phyloP scores from a whole-genome alignment of 1,284 basidiomycete species.

The Microbotryum violaceum region DNA sequence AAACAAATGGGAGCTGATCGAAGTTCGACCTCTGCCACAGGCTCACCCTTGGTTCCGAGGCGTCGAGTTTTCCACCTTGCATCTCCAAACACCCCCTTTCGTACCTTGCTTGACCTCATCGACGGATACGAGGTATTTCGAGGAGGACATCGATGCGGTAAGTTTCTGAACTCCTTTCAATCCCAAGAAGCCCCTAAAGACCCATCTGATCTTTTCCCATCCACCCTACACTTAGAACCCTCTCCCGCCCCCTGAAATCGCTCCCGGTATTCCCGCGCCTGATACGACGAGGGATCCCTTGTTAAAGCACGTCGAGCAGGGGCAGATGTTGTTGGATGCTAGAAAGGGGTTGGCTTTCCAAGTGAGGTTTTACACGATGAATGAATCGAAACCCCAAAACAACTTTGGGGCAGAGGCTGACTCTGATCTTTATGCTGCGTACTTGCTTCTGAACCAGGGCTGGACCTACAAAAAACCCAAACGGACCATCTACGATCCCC shows the following conservation, averaged over 20 bases:
- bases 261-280: slow-evolving; percentile 46
- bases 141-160: slow-evolving; percentile 83
- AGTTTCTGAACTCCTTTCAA: slow-evolving; percentile 37
- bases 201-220: background rate
- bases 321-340: slow-evolving; percentile 74
- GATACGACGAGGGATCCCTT: slow-evolving; percentile 82
- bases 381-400: background rate
- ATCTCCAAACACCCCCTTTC: slow-evolving; percentile 74
- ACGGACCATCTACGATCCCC: slow-evolving; percentile 19
- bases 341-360: slow-evolving; percentile 53
- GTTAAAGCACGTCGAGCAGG: slow-evolving; percentile 72
- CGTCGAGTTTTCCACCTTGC: slow-evolving; percentile 75
- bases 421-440: background rate
- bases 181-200: slow-evolving; percentile 1
- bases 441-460: slow-evolving; percentile 3
- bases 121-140: slow-evolving; percentile 82
- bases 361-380: slow-evolving; percentile 13
- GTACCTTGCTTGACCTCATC: slow-evolving; percentile 67
- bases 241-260: slow-evolving; percentile 78
- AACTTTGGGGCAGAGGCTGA: background rate
- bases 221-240: slow-evolving; percentile 49
- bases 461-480: slow-evolving; percentile 28
- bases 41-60: slow-evolving; percentile 78
- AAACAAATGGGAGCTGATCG: too few species aligned
- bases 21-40: slow-evolving; percentile 32